A percentile compares a stretch with the other conserved stretches of the same genome.
phyloP scores from a whole-genome alignment of 2,329 filamentous ascomycete genomes.

The Biscogniauxia marginata region DNA sequence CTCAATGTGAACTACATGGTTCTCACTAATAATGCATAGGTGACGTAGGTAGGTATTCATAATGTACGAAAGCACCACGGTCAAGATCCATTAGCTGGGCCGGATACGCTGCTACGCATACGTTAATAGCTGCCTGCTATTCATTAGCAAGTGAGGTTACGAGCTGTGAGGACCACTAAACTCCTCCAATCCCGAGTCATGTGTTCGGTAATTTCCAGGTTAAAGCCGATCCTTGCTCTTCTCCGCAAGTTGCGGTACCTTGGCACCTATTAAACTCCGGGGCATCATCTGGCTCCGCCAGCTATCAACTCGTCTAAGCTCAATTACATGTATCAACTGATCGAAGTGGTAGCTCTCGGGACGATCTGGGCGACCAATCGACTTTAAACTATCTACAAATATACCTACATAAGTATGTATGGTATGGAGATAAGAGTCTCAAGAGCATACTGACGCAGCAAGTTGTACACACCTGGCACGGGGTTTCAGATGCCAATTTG shows the following conservation, averaged over 20 bases:
- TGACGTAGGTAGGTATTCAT: too few relatives aligned
- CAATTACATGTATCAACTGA: background rate
- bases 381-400: too few relatives aligned
- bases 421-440: background rate
- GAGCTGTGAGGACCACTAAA: background rate
- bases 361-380: background rate
- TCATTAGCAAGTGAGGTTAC: background rate
- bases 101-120: too few relatives aligned
- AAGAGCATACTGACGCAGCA: background rate
- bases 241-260: background rate
- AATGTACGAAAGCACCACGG: too few relatives aligned
- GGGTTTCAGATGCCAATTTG: background rate
- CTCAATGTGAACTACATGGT: too few relatives aligned
- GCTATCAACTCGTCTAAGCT: background rate
- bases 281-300: background rate
- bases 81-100: too few relatives aligned
- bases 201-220: background rate
- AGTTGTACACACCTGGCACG: background rate
- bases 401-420: too few relatives aligned
- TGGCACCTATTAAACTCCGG: background rate
- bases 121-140: background rate
- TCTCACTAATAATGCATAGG: too few relatives aligned
- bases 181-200: background rate
- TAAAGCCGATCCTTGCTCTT: background rate
- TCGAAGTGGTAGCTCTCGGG: background rate